These are phyloP conservation scores for Psidium friedrichsthalianum DNA, from an alignment of 345 rosid species.

Conservation along the genomic window DNA sequence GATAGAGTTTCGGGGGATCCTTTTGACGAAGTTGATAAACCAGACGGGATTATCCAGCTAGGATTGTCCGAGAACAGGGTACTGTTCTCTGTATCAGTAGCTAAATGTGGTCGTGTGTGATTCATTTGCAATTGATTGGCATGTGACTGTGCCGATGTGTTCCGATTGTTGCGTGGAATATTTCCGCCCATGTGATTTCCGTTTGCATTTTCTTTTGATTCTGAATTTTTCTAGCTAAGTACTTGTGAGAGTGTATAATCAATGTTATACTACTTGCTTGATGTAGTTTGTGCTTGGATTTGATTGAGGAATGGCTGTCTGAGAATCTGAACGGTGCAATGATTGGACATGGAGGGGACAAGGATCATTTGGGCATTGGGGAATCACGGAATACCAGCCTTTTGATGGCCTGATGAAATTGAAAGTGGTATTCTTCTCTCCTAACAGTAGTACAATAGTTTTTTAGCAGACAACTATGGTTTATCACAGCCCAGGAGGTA, in stretches of 20 bases:
- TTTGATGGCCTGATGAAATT: conserved; percentile 56
- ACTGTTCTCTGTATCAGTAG: conserved; percentile 1
- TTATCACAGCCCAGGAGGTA: neutral
- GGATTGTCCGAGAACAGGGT: conserved; percentile 81
- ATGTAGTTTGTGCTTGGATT: conserved; percentile 71
- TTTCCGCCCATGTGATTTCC: neutral
- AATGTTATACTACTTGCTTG: neutral
- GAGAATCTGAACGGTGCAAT: conserved; percentile 42
- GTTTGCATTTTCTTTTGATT: neutral
- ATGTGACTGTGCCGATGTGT: neutral
- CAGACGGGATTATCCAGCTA: conserved; percentile 68
- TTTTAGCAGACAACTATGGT: neutral
- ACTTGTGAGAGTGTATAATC: neutral
- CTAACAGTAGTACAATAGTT: neutral
- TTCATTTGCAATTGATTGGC: neutral
- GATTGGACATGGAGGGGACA: conserved; percentile 24
- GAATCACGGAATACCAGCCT: conserved; percentile 64
- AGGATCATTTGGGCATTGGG: conserved; percentile 29
- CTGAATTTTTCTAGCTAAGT: neutral
- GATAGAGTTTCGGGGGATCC: conserved; percentile 54
- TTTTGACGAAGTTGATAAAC: conserved; percentile 38
- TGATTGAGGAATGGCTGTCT: conserved; percentile 71
- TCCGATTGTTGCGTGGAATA: neutral
- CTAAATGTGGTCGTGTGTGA: neutral
- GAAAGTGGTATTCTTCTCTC: conserved; percentile 49